These are phyloP conservation scores for Salix brachista DNA, from an alignment of 345 rosid species.

Conservation along the genomic window DNA sequence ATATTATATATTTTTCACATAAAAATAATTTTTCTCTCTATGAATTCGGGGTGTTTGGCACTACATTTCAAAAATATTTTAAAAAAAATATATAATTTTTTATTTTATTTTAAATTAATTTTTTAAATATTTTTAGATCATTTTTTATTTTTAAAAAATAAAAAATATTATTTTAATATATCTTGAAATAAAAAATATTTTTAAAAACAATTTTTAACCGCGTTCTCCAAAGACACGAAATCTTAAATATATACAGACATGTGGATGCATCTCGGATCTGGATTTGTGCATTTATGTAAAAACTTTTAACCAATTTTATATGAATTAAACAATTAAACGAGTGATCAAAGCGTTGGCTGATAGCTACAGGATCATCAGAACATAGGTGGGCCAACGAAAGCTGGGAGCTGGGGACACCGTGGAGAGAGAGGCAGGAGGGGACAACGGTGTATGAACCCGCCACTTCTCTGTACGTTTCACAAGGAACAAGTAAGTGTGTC, in stretches of 20 bases:
- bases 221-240: no score
- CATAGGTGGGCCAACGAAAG: constrained; percentile 8
- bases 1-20: not conserved
- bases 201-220: no score
- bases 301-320: not conserved
- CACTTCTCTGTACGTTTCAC: constrained; percentile 16
- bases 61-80: no score
- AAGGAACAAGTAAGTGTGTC: constrained; percentile 27
- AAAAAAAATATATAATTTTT: no score
- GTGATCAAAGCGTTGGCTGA: not conserved
- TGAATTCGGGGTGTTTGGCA: no score
- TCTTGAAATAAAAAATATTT: no score
- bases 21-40: not conserved
- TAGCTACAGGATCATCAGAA: not conserved
- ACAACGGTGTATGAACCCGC: constrained; percentile 28
- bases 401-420: not conserved
- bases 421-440: constrained; percentile 21
- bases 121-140: no score
- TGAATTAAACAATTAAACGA: not conserved
- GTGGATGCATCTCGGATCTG: no score
- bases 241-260: not conserved
- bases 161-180: no score
- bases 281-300: not conserved
- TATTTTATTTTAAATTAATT: no score
- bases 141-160: no score